phyloP scores from a whole-genome alignment of 2,329 filamentous ascomycete genomes.

The Calcarisporium arbuscula region DNA sequence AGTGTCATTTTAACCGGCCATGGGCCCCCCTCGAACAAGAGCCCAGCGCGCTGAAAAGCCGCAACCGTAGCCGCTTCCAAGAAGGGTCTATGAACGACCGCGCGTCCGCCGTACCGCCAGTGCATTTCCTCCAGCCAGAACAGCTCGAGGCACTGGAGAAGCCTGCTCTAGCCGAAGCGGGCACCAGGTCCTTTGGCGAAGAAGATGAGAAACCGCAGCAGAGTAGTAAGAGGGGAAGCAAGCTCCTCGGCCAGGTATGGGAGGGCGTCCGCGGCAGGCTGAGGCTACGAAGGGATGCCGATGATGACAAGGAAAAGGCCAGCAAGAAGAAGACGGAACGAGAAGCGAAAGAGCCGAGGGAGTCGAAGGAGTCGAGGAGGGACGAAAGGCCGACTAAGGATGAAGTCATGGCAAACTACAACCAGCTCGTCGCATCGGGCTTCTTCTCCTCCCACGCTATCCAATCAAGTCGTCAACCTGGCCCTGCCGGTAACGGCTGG shows the following conservation, averaged over 20 bases:
- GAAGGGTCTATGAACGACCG: conserved; percentile 88
- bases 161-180: no score
- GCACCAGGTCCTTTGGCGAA: no score
- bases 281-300: conserved; percentile 20
- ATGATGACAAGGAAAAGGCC: conserved; percentile 17
- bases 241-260: conserved; percentile 31
- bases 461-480: conserved; percentile 46
- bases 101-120: conserved; percentile 63
- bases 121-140: conserved; percentile 52
- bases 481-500: conserved; percentile 12
- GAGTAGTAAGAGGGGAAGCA: conserved; percentile 19
- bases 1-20: no score
- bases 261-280: conserved; percentile 29
- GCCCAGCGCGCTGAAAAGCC: conserved; percentile 25
- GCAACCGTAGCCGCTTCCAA: conserved; percentile 51
- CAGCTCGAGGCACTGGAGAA: conserved; percentile 24
- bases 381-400: conserved; percentile 34
- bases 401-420: conserved; percentile 50
- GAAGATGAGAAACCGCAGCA: no score
- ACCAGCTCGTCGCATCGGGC: conserved; percentile 48
- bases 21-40: conserved; percentile 21
- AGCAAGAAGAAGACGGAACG: conserved; percentile 10
- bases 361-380: conserved; percentile 5
- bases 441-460: conserved; percentile 55
- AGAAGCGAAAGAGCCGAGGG: no score